phyloP scores from a whole-genome alignment of 2,329 filamentous ascomycete genomes.

The Polychaeton citri region DNA sequence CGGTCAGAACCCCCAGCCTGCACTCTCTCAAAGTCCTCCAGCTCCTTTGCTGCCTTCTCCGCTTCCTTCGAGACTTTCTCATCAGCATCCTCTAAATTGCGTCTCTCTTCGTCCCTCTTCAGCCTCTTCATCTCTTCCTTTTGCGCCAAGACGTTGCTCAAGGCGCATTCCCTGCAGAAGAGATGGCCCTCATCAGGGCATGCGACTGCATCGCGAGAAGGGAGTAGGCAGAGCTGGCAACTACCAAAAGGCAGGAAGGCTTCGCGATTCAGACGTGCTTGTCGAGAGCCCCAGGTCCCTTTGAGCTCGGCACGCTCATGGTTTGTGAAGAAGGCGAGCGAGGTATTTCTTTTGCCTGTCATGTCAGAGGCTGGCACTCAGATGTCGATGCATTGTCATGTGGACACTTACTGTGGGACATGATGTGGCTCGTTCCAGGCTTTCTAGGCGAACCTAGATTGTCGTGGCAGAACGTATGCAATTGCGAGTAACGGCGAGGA shows the following conservation, averaged over 20 bases:
- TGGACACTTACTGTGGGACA: conserved; percentile 15
- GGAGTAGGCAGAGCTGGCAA: conserved; percentile 75
- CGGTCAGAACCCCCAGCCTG: conserved; percentile 51
- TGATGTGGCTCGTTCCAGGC: conserved; percentile 1
- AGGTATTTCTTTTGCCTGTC: conserved; percentile 67
- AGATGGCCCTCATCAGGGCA: conserved; percentile 69
- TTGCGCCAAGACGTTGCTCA: conserved; percentile 81
- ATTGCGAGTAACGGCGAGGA: neutral
- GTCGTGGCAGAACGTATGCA: neutral
- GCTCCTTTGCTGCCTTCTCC: conserved; percentile 55
- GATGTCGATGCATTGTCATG: neutral
- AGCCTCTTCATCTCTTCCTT: conserved; percentile 79
- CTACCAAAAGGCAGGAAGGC: conserved; percentile 85
- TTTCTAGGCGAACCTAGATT: neutral
- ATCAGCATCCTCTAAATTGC: conserved; percentile 49
- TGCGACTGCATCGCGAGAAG: conserved; percentile 68
- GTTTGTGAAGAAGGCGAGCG: conserved; percentile 82
- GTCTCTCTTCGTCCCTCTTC: conserved; percentile 48
- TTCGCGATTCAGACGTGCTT: conserved; percentile 76
- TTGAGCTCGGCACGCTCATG: conserved; percentile 78
- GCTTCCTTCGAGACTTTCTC: conserved; percentile 48
- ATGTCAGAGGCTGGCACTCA: conserved; percentile 5
- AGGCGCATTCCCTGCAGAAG: conserved; percentile 89
- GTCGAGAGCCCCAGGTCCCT: conserved; percentile 65
- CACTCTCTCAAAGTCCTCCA: conserved; percentile 72